phyloP scores from a whole-genome alignment of 1,284 basidiomycete species.

The Sanghuangporus weigelae region DNA sequence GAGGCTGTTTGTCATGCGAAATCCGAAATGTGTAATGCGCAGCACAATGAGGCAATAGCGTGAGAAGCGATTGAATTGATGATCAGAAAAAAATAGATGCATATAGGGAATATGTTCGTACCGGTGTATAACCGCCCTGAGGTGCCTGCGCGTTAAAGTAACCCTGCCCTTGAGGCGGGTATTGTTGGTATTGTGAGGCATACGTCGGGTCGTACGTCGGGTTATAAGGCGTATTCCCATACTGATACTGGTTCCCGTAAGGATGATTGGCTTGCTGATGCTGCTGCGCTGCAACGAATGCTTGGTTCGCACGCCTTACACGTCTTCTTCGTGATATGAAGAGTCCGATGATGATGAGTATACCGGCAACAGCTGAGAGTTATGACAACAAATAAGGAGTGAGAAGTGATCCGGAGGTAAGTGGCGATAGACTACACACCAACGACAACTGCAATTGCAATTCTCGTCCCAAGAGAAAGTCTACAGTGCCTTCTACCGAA shows the following conservation, averaged over 20 bases:
- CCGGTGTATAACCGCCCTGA: slow-evolving; percentile 8
- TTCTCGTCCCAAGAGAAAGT: slow-evolving; percentile 23
- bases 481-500: slow-evolving; percentile 24
- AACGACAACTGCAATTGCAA: slow-evolving; percentile 28
- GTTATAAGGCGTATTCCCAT: slow-evolving; percentile 9
- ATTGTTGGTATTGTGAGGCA: neutral
- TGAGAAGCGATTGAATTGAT: neutral
- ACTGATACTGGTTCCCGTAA: slow-evolving; percentile 5
- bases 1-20: neutral
- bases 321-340: slow-evolving; percentile 20
- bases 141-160: neutral
- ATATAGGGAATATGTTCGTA: neutral
- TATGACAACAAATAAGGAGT: neutral
- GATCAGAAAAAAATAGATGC: neutral
- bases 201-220: neutral
- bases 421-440: slow-evolving; percentile 19
- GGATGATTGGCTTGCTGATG: slow-evolving; percentile 1
- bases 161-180: slow-evolving; percentile 4
- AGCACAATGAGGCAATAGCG: neutral
- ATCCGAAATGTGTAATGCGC: neutral
- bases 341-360: slow-evolving; percentile 19
- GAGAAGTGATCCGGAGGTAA: neutral
- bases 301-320: slow-evolving; percentile 20
- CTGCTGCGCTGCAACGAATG: slow-evolving; percentile 21
- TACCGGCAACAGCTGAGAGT: slow-evolving; percentile 10